Conservation (phyloP, 495 filamentous ascomycete species). For the Elasticomyces elasticus region DNA sequence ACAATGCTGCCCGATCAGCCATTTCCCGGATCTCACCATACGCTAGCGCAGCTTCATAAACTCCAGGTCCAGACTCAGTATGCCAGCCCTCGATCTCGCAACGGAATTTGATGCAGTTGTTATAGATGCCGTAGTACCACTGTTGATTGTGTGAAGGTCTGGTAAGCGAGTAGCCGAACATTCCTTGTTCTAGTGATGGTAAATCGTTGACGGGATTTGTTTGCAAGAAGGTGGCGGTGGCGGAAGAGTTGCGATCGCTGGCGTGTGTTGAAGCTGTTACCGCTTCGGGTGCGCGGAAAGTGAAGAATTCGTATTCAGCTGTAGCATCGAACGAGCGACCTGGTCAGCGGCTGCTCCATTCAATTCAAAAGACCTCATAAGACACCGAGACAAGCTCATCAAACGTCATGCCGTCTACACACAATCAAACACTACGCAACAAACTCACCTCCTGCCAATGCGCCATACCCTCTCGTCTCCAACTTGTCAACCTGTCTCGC, state of each 20-base stretch:
- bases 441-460: slow-evolving; percentile 83
- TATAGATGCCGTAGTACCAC: slow-evolving; percentile 86
- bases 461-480: slow-evolving; percentile 53
- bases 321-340: background rate
- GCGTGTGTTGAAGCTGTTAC: slow-evolving; percentile 26
- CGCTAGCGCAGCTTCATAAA: slow-evolving; percentile 89
- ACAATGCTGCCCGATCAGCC: slow-evolving; percentile 83
- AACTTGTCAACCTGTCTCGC: slow-evolving; percentile 57
- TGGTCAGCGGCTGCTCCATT: slow-evolving; percentile 5
- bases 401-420: too few species aligned
- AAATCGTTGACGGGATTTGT: slow-evolving; percentile 61
- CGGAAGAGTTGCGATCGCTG: slow-evolving; percentile 51
- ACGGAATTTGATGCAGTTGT: slow-evolving; percentile 68
- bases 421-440: background rate
- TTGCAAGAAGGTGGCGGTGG: slow-evolving; percentile 62
- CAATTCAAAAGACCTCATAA: slow-evolving; percentile 8
- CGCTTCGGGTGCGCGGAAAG: slow-evolving; percentile 61
- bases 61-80: slow-evolving; percentile 90
- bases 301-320: slow-evolving; percentile 98
- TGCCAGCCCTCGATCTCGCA: slow-evolving; percentile 94
- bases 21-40: slow-evolving; percentile 74
- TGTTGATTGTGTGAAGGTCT: slow-evolving; percentile 85
- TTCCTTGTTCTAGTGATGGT: slow-evolving; percentile 79
- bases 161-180: slow-evolving; percentile 97
- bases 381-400: background rate